Evolutionary conservation across 495 filamentous ascomycete genomes (phyloP).

Genomic region (Aspergillus conjunctus): DNA sequence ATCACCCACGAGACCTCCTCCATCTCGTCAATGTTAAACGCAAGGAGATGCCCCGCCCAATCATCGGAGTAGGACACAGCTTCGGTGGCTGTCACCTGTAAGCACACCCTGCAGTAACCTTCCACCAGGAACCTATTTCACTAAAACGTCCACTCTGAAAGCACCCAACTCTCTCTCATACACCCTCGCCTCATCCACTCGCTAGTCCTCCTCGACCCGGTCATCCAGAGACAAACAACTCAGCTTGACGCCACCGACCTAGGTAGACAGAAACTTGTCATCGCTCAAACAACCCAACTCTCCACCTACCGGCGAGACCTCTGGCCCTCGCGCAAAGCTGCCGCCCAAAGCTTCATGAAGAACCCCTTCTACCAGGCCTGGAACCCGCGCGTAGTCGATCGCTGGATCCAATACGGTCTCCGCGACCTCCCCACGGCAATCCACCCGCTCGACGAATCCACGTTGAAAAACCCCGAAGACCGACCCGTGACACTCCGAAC

Average conservation of each 20-base stretch:
- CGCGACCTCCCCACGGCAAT: slow-evolving; percentile 62
- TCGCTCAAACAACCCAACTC: slow-evolving; percentile 49
- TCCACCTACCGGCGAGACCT: slow-evolving; percentile 67
- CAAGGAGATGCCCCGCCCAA: slow-evolving; percentile 76
- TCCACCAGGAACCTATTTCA: slow-evolving; percentile 8
- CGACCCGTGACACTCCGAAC: slow-evolving; percentile 60
- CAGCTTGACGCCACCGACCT: slow-evolving; percentile 36
- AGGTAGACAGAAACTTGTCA: slow-evolving; percentile 27
- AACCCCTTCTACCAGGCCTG: slow-evolving; percentile 72
- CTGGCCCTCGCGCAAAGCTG: slow-evolving; percentile 67
- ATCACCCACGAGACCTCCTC: slow-evolving; percentile 86
- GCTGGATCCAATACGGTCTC: slow-evolving; percentile 66
- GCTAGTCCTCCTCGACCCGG: slow-evolving; percentile 79
- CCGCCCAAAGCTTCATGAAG: slow-evolving; percentile 58
- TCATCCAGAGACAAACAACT: slow-evolving; percentile 60
- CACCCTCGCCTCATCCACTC: slow-evolving; percentile 82
- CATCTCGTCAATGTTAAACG: slow-evolving; percentile 85
- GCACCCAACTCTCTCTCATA: slow-evolving; percentile 62
- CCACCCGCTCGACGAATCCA: slow-evolving; percentile 46
- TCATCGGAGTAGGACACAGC: slow-evolving; percentile 91
- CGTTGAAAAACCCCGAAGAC: slow-evolving; percentile 32
- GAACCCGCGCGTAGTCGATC: slow-evolving; percentile 71
- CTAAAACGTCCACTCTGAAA: slow-evolving; percentile 22
- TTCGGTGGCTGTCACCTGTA: slow-evolving; percentile 74
- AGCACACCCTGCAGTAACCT: slow-evolving; percentile 13